phyloP scores from a whole-genome alignment of 805 yeast species.

The Cyberlindnera meyerae region DNA sequence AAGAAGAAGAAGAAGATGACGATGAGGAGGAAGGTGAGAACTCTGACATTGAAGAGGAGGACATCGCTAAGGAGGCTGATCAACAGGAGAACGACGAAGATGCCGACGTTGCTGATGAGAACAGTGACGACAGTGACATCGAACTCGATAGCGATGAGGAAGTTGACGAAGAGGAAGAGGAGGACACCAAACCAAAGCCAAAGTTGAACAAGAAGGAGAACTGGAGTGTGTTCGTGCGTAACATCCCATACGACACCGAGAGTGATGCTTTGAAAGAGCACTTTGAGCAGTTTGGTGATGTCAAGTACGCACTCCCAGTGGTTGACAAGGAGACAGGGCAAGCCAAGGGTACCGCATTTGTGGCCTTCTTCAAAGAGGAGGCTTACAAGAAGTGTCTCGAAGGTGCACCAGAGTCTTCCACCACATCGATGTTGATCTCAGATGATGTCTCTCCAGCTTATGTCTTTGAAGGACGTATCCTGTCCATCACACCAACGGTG shows the following conservation, averaged over 20 bases:
- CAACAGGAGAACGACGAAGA: conserved; percentile 26
- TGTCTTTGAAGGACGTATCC: conserved; percentile 87
- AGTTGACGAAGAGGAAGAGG: conserved; percentile 26
- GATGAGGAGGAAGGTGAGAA: conserved; percentile 27
- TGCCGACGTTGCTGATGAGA: conserved; percentile 26
- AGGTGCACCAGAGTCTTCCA: conserved; percentile 71
- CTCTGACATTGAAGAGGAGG: conserved; percentile 19
- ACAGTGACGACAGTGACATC: conserved; percentile 24
- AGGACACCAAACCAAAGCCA: conserved; percentile 30
- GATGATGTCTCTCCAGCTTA: conserved; percentile 89
- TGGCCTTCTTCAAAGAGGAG: conserved; percentile 65
- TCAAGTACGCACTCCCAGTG: conserved; percentile 91
- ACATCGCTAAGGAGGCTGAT: conserved; percentile 15
- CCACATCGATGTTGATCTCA: conserved; percentile 67
- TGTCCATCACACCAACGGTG: conserved; percentile 80
- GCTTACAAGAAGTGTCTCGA: conserved; percentile 64
- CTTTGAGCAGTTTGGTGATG: conserved; percentile 76
- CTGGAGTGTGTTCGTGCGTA: conserved; percentile 79
- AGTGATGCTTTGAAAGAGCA: conserved; percentile 72
- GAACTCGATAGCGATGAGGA: conserved; percentile 32
- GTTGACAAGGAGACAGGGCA: conserved; percentile 78
- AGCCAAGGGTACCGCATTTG: conserved; percentile 93
- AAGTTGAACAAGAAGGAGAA: conserved; percentile 60
- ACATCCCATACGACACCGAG: conserved; percentile 92
- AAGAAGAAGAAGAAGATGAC: conserved; percentile 29